Evolutionary conservation across 106 monocot species (phyloP), one percentile per base, ranked within the genome.

Genomic region (Dioscorea zingiberensis): DNA sequence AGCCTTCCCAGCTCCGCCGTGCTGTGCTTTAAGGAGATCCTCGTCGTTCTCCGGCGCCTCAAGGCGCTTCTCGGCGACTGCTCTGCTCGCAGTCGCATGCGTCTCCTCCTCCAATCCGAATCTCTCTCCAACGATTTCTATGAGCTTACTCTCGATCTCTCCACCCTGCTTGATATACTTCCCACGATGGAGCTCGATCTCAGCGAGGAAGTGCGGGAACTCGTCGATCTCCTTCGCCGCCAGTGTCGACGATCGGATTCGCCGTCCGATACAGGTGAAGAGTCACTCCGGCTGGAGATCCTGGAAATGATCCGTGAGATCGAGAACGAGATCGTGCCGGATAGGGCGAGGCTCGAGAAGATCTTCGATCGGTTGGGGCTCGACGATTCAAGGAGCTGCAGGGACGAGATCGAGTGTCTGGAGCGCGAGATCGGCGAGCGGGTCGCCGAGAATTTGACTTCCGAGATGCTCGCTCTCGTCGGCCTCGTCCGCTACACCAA

Each of bases 401-500:
- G 79, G 21, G 72, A 73, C 21, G 94, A 94, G 76, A 87, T 94
- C 76, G 81, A 82, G n/a, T 21, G 59, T n/a, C 90, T 54, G 90
- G n/a, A 94, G 66, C 38, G 69, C 21, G 94, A 94, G 77, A 94
- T 94, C 71, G 74, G 75, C 7, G 84, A 90, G 44, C 71, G 64
- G n/a, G 63, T 64, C 7, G 64, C 70, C 26, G 73, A 74, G 56
- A 73, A 77, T 14, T 80, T 82, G 79, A 69, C 48, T 2, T 29
- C 77, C 7, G 58, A 73, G 13, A 82, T 90, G 90, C 71, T 85
- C 16, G 73, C 84, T n/a, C n/a, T 4, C 13, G 82, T 84, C 54
- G 90, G 90, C 27, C 61, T 94, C 28, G 49, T 94, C 46, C 84
- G 83, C 12, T 94, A 87, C 73, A 79, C 82, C 13, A 94, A 87